Evolutionary conservation across 805 yeast genomes (phyloP).

Genomic region (Saturnispora gosingensis): DNA sequence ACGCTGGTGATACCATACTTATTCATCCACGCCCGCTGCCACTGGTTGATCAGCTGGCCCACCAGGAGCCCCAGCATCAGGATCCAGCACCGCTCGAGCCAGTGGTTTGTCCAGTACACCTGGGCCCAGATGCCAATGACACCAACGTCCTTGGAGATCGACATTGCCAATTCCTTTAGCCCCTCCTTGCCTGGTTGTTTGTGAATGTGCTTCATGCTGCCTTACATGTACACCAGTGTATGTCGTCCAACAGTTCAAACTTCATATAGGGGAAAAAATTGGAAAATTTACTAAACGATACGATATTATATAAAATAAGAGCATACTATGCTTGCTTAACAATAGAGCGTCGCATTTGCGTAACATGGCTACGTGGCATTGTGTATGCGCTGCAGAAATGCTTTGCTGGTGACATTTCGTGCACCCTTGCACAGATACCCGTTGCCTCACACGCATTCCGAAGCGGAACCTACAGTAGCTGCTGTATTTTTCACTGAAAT

Average conservation of each 20-base stretch:
- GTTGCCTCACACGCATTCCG: no score
- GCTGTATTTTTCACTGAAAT: neutral
- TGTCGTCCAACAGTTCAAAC: neutral
- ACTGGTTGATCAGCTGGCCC: conserved; percentile 4
- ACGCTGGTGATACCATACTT: conserved; percentile 2
- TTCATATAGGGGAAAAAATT: neutral
- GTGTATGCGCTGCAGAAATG: neutral
- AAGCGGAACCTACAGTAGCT: no score
- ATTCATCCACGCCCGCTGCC: conserved; percentile 4
- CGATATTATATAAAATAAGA: no score
- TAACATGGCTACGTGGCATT: neutral
- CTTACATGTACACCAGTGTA: neutral
- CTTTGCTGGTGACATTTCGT: neutral
- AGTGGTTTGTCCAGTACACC: conserved; percentile 1
- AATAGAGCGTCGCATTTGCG: neutral
- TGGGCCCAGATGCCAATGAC: conserved; percentile 5
- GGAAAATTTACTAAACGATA: no score
- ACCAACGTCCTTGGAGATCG: conserved; percentile 1
- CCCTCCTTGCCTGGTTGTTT: neutral
- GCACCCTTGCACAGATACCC: no score
- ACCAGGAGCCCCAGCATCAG: conserved; percentile 2
- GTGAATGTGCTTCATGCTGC: neutral
- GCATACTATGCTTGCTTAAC: no score
- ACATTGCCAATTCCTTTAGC: neutral
- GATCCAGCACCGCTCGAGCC: conserved; percentile 5